These are phyloP conservation scores for Cudoniella acicularis DNA, from an alignment of 495 filamentous ascomycete species.

Conservation along the genomic window DNA sequence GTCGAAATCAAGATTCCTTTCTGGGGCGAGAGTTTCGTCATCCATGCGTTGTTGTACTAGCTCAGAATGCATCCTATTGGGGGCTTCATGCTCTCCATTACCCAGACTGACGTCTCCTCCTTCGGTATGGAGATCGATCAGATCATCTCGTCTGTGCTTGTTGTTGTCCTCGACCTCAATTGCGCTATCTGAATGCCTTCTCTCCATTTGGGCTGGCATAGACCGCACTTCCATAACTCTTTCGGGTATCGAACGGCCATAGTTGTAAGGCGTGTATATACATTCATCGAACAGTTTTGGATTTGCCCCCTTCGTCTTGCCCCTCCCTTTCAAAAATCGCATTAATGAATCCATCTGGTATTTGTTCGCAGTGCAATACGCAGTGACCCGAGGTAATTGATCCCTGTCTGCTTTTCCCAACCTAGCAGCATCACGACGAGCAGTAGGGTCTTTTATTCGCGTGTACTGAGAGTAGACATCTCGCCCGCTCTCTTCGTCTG, in stretches of 20 bases:
- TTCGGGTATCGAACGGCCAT: slow-evolving; percentile 36
- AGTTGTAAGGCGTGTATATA: slow-evolving; percentile 89
- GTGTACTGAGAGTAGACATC: slow-evolving; percentile 94
- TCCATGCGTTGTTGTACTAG: slow-evolving; percentile 15
- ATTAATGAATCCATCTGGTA: slow-evolving; percentile 86
- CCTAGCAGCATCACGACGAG: slow-evolving; percentile 85
- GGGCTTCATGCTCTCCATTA: slow-evolving; percentile 25
- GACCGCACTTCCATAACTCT: slow-evolving; percentile 35
- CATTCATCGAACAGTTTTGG: slow-evolving; percentile 96
- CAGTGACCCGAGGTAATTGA: slow-evolving; percentile 83
- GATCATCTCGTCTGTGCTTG: slow-evolving; percentile 43
- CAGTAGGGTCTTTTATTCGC: slow-evolving; percentile 93
- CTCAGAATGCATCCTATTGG: slow-evolving; percentile 12
- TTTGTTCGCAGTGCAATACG: slow-evolving; percentile 89
- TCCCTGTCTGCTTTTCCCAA: slow-evolving; percentile 91
- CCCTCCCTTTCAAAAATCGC: slow-evolving; percentile 80
- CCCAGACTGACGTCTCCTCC: slow-evolving; percentile 30
- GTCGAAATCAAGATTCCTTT: slow-evolving; percentile 53
- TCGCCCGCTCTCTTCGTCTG: slow-evolving; percentile 84
- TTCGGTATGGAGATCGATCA: slow-evolving; percentile 49
- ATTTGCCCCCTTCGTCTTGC: slow-evolving; percentile 67
- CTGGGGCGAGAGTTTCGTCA: slow-evolving; percentile 13
- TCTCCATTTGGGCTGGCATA: slow-evolving; percentile 44
- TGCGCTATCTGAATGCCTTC: slow-evolving; percentile 62
- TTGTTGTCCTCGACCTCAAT: slow-evolving; percentile 54